These are phyloP conservation scores for Yamadazyma tumulicola DNA, from an alignment of 805 yeast species.

Conservation along the genomic window DNA sequence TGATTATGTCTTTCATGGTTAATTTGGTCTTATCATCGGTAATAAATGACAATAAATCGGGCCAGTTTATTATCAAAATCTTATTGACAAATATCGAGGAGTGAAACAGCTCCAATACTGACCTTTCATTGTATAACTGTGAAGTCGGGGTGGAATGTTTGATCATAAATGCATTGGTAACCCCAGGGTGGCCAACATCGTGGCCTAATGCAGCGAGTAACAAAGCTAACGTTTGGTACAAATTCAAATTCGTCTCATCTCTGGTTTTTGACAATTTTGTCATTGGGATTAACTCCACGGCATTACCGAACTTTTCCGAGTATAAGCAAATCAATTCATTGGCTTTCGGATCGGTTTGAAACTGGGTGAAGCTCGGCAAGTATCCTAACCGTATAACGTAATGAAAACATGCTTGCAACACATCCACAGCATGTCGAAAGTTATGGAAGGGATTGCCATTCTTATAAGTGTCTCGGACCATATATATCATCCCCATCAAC, in stretches of 20 bases:
- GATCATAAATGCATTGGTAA: conserved; percentile 72
- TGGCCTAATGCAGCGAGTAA: conserved; percentile 88
- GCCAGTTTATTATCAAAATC: conserved; percentile 33
- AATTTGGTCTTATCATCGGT: conserved; percentile 13
- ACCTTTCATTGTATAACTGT: conserved; percentile 54
- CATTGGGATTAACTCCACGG: conserved; percentile 13
- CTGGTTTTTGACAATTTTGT: conserved; percentile 5
- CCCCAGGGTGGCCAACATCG: conserved; percentile 95
- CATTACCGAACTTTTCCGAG: conserved; percentile 14
- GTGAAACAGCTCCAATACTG: conserved; percentile 84
- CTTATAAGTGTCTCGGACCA: conserved; percentile 74
- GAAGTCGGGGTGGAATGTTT: conserved; percentile 63
- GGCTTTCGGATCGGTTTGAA: conserved; percentile 27
- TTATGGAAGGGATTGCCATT: conserved; percentile 90
- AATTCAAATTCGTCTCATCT: conserved; percentile 26
- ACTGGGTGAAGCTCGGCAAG: conserved; percentile 36
- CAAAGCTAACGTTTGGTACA: conserved; percentile 52
- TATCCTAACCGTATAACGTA: conserved; percentile 46
- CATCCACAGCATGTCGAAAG: conserved; percentile 94
- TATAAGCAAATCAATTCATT: conserved; percentile 20
- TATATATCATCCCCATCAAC: conserved; percentile 57
- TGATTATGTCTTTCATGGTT: conserved; percentile 25
- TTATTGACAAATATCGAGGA: conserved; percentile 53
- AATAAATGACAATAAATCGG: conserved; percentile 23
- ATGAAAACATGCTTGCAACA: conserved; percentile 82